A percentile compares a stretch with the other conserved stretches of the same genome.
Evolutionary conservation across 2,329 filamentous ascomycete species (phyloP).

Genomic region (Phialophora expanda): DNA sequence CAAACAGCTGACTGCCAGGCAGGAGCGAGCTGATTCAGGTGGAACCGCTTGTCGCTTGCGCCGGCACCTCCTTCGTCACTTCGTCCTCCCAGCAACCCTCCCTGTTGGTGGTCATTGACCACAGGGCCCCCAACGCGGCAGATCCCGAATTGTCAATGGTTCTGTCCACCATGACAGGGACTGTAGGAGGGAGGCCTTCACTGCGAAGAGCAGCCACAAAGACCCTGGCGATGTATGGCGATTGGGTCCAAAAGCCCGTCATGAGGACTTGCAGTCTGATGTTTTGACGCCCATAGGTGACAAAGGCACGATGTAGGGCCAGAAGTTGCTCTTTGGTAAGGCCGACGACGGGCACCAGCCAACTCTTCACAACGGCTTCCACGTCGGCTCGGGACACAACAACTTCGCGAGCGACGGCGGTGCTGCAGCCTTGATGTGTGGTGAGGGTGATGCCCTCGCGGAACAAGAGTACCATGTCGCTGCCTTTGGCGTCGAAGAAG

Average conservation of each 20-base stretch:
- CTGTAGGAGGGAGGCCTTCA: not conserved
- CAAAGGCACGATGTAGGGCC: not conserved
- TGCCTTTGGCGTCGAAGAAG: not conserved
- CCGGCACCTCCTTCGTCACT: not conserved
- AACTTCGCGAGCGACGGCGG: not conserved
- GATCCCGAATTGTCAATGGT: not conserved
- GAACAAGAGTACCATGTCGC: not conserved
- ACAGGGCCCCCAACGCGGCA: slow-evolving; percentile 1
- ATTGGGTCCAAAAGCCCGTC: not conserved
- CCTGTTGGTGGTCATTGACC: not conserved
- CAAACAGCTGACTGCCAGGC: not conserved
- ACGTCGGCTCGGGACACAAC: not conserved
- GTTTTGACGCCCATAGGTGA: not conserved
- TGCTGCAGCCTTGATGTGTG: no score
- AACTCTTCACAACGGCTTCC: not conserved
- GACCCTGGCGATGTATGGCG: not conserved
- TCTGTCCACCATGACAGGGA: not conserved
- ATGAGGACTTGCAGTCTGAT: not conserved
- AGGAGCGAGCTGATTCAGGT: not conserved
- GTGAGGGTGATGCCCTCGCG: not conserved
- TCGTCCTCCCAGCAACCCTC: slow-evolving; percentile 2
- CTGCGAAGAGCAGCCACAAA: slow-evolving; percentile 1
- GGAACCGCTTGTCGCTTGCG: not conserved
- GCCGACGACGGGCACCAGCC: not conserved
- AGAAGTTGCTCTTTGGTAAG: not conserved